Percentiles rank a stretch among this genome's conserved stretches.
phyloP scores from a whole-genome alignment of 495 filamentous ascomycete genomes.

The Bryoglossum gracile region DNA sequence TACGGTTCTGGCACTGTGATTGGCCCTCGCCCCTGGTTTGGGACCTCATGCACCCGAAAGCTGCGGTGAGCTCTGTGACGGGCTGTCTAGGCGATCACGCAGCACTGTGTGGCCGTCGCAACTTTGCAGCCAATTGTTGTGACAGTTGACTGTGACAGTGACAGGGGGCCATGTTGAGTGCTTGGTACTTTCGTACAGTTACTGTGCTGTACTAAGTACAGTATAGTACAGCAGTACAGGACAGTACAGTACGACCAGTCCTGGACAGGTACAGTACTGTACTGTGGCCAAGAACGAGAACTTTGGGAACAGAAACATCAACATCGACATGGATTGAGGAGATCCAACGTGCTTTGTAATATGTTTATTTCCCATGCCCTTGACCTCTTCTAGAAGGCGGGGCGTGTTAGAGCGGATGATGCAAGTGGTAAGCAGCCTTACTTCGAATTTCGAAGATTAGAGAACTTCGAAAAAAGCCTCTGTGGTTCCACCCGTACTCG shows the following conservation, averaged over 20 bases:
- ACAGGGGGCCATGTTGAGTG: neutral
- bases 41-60: conserved; percentile 2
- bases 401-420: no score
- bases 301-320: no score
- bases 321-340: no score
- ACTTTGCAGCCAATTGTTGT: neutral
- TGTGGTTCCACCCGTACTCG: no score
- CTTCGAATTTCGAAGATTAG: no score
- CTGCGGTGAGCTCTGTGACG: conserved; percentile 11
- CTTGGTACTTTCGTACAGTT: no score
- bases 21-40: conserved; percentile 1
- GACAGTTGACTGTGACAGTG: neutral
- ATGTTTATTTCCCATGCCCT: no score
- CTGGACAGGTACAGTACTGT: neutral
- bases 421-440: no score
- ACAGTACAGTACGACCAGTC: neutral
- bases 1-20: conserved; percentile 9
- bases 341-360: no score
- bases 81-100: neutral
- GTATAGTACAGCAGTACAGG: neutral
- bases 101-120: neutral
- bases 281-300: no score
- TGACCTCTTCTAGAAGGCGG: no score
- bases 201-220: neutral
- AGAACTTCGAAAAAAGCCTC: no score